Percentiles rank a stretch among this genome's conserved stretches.
These are phyloP conservation scores for Brasilioporus rufonigricans DNA, from an alignment of 768 basidiomycete species.

Conservation along the genomic window DNA sequence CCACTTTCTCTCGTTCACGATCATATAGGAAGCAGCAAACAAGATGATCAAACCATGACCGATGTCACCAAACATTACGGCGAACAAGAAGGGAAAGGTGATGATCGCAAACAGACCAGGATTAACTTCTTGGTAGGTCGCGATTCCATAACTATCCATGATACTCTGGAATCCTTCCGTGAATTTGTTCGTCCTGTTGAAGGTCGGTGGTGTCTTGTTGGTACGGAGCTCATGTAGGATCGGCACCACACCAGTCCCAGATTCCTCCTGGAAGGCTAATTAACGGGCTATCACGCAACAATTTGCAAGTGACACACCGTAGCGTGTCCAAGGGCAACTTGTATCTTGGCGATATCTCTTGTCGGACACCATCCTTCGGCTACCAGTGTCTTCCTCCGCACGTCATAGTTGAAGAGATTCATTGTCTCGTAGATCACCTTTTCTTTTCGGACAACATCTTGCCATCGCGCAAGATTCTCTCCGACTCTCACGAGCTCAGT, in stretches of 20 bases:
- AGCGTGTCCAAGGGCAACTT: constrained; percentile 83
- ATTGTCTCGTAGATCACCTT: constrained; percentile 95
- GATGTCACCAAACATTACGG: constrained; percentile 99
- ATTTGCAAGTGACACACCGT: constrained; percentile 49
- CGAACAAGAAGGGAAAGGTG: constrained; percentile 98
- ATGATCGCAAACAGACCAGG: constrained; percentile 90
- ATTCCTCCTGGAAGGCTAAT: constrained; percentile 60
- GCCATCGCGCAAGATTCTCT: constrained; percentile 84
- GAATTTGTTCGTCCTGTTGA: constrained; percentile 91
- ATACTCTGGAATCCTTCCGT: constrained; percentile 97
- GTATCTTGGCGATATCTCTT: constrained; percentile 83
- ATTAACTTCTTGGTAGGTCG: constrained; percentile 94
- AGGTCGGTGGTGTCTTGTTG: constrained; percentile 91
- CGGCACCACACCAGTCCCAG: constrained; percentile 88
- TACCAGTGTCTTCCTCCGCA: constrained; percentile 88
- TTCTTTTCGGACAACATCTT: constrained; percentile 92
- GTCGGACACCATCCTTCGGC: constrained; percentile 99
- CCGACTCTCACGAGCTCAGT: constrained; percentile 81
- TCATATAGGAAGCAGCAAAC: constrained; percentile 77
- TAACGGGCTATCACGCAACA: not conserved
- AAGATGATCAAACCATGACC: constrained; percentile 90
- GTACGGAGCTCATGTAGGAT: constrained; percentile 90
- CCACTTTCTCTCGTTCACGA: constrained; percentile 78
- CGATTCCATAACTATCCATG: constrained; percentile 96
- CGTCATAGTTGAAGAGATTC: constrained; percentile 94